Evolutionary conservation across 2,329 filamentous ascomycete genomes (phyloP).

Genomic region (Neospermospora avenae): DNA sequence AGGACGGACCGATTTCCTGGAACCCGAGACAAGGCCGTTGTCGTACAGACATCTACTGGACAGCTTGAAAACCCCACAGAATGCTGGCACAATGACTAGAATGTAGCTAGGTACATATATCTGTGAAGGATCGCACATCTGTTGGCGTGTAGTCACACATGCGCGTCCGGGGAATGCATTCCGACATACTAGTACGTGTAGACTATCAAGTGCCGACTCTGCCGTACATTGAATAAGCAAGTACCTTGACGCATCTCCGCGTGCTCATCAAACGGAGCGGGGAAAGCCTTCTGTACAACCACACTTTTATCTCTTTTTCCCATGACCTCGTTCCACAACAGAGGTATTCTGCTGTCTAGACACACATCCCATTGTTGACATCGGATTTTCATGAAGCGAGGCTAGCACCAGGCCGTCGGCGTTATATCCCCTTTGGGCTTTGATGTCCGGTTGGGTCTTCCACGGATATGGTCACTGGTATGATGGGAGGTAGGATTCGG

Average conservation of each 20-base stretch:
- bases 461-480: neutral
- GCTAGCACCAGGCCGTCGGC: neutral
- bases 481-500: no score
- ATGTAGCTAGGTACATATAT: no score
- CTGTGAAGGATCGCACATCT: no score
- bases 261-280: neutral
- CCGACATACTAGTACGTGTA: neutral
- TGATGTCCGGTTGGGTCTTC: neutral
- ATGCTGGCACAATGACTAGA: neutral
- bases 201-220: neutral
- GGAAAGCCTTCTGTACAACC: neutral
- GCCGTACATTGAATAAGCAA: neutral
- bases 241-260: neutral
- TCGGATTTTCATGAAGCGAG: neutral
- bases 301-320: neutral
- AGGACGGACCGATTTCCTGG: slow-evolving; percentile 4
- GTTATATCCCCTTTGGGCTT: neutral
- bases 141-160: neutral
- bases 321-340: neutral
- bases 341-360: no score
- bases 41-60: neutral
- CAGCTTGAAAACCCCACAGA: neutral
- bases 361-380: neutral
- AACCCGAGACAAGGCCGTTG: neutral
- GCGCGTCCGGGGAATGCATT: neutral